A percentile compares a stretch with the other conserved stretches of the same genome.
Conservation (phyloP, 2,329 filamentous ascomycete species). For the Aspergillus sp. region DNA sequence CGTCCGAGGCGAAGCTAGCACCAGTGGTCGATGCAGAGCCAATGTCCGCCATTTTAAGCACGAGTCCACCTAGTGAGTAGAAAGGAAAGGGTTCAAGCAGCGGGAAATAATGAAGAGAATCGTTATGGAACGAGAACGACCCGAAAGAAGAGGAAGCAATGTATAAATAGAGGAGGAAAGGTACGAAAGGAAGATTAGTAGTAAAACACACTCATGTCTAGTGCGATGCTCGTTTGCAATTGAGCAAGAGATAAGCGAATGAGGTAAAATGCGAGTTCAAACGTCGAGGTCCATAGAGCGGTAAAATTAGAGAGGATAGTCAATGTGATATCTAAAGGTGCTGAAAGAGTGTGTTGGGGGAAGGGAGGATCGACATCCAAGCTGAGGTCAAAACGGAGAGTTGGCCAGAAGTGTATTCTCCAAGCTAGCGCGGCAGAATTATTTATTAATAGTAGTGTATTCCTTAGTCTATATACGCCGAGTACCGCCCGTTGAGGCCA, state of each 20-base stretch:
- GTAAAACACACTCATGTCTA: constrained; percentile 21
- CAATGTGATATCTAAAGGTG: neutral
- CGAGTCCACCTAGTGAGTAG: neutral
- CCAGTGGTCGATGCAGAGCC: constrained; percentile 42
- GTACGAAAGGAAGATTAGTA: constrained; percentile 12
- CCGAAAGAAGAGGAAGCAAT: constrained; percentile 15
- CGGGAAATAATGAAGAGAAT: constrained; percentile 14
- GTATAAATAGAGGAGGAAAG: constrained; percentile 19
- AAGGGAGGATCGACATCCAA: constrained; percentile 13
- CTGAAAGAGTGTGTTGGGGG: constrained; percentile 3
- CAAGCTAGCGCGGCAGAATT: constrained; percentile 25
- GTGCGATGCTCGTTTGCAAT: constrained; percentile 12
- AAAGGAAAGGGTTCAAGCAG: neutral
- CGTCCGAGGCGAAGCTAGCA: constrained; percentile 38
- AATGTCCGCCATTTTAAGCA: constrained; percentile 36
- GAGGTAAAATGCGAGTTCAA: neutral
- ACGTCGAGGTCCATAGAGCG: neutral
- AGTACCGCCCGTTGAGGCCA: constrained; percentile 19
- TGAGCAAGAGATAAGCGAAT: constrained; percentile 2
- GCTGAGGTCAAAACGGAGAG: constrained; percentile 22
- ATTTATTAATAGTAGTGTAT: constrained; percentile 17
- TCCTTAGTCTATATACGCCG: constrained; percentile 9
- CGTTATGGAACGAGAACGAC: neutral
- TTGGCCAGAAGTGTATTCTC: constrained; percentile 24
- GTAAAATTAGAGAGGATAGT: neutral